A percentile compares a stretch with the other conserved stretches of the same genome.
Evolutionary conservation across 2,329 filamentous ascomycete species (phyloP).

Genomic region (Neurospora sp.): DNA sequence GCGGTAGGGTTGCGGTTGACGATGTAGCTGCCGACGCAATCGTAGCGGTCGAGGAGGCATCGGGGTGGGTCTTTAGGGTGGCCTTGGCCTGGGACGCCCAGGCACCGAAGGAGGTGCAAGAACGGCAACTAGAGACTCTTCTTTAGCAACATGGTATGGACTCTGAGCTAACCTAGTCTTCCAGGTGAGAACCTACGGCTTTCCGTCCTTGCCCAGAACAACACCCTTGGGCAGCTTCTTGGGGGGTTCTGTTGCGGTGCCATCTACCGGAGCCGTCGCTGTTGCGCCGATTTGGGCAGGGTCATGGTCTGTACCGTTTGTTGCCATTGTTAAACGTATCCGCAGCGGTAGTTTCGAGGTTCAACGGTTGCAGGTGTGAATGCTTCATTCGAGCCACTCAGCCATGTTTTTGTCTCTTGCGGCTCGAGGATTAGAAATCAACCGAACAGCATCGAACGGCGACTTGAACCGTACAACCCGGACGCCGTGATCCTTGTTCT

Average conservation of each 20-base stretch:
- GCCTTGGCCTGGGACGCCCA: conserved; percentile 46
- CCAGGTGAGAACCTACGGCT: conserved; percentile 52
- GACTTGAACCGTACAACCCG: background rate
- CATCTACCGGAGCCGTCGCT: conserved; percentile 6
- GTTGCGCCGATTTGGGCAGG: conserved; percentile 7
- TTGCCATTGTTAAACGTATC: conserved; percentile 3
- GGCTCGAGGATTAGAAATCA: background rate
- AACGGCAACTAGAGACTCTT: conserved; percentile 47
- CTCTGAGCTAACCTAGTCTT: background rate
- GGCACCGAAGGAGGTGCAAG: conserved; percentile 58
- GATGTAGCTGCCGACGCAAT: conserved; percentile 25
- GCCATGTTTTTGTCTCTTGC: background rate
- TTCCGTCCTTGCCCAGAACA: conserved; percentile 69
- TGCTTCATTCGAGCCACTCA: background rate
- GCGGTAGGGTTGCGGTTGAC: conserved; percentile 26
- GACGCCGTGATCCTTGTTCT: background rate
- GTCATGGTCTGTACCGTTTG: conserved; percentile 26
- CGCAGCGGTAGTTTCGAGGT: background rate
- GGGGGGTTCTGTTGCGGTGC: conserved; percentile 24
- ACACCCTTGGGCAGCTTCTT: conserved; percentile 60
- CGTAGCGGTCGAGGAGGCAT: conserved; percentile 18
- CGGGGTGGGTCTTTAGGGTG: conserved; percentile 24
- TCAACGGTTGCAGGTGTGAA: background rate
- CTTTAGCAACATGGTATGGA: background rate
- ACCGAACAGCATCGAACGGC: background rate